phyloP scores from a whole-genome alignment of 306 rosid species.

The Corylus avellana region DNA sequence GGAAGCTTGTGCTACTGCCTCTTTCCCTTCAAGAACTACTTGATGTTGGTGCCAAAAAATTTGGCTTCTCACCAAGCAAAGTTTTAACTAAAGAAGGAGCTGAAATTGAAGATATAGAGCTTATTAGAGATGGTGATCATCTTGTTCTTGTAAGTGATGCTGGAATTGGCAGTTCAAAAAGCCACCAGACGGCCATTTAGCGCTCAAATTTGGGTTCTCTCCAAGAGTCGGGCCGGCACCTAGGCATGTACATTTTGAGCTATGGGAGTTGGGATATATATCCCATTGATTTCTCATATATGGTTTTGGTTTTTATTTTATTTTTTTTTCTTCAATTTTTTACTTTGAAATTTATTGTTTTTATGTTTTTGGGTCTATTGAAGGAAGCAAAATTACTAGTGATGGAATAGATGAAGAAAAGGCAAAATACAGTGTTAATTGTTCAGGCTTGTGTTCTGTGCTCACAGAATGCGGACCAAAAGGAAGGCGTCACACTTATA shows the following conservation, averaged over 20 bases:
- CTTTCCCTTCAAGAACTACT: conserved; percentile 49
- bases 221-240: neutral
- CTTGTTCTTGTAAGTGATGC: conserved; percentile 41
- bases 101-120: conserved; percentile 55
- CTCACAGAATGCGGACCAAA: too few relatives aligned
- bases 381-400: too few relatives aligned
- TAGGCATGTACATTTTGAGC: neutral
- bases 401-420: too few relatives aligned
- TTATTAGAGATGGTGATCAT: conserved; percentile 68
- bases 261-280: neutral
- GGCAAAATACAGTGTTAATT: too few relatives aligned
- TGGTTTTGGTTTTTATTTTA: too few relatives aligned
- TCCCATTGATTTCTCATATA: neutral
- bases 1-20: conserved; percentile 60
- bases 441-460: too few relatives aligned
- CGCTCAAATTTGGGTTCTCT: conserved; percentile 1
- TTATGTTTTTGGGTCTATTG: too few relatives aligned
- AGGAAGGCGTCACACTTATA: too few relatives aligned
- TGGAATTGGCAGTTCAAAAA: neutral
- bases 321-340: too few relatives aligned
- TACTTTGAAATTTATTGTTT: too few relatives aligned
- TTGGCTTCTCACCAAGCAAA: conserved; percentile 42
- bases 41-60: conserved; percentile 57
- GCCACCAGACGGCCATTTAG: neutral
- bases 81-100: conserved; percentile 59